phyloP scores from a whole-genome alignment of 2,329 filamentous ascomycete genomes.

The Apiospora phragmitis region DNA sequence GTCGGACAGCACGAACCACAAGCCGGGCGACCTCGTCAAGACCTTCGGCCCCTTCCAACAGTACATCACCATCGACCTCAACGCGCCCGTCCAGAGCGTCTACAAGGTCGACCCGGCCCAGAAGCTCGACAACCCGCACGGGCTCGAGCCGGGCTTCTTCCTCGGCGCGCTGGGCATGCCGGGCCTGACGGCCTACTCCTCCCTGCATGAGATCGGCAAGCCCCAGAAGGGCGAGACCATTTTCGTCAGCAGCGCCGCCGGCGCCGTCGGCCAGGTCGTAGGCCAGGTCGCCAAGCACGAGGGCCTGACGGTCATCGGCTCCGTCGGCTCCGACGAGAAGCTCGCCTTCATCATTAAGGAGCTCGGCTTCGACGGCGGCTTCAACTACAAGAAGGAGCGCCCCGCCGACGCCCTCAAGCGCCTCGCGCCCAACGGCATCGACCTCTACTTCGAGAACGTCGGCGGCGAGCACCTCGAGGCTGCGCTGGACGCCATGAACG shows the following conservation, averaged over 20 bases:
- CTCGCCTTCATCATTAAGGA: constrained; percentile 69
- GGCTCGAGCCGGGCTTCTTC: constrained; percentile 62
- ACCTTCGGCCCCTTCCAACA: constrained; percentile 58
- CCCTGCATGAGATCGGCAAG: constrained; percentile 72
- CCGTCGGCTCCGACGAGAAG: constrained; percentile 75
- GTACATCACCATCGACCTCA: constrained; percentile 52
- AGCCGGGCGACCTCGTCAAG: constrained; percentile 61
- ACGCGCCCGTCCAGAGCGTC: neutral
- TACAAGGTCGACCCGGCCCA: constrained; percentile 33
- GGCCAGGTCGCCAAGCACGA: constrained; percentile 77
- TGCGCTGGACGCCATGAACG: constrained; percentile 59
- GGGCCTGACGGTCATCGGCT: constrained; percentile 72
- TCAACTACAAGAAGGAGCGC: constrained; percentile 80
- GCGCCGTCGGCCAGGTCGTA: constrained; percentile 74
- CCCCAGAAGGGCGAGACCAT: constrained; percentile 78
- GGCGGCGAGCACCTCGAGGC: constrained; percentile 72
- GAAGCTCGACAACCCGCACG: constrained; percentile 58
- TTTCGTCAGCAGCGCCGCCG: constrained; percentile 73
- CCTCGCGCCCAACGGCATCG: constrained; percentile 70
- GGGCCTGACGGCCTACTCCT: constrained; percentile 73
- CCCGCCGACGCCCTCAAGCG: constrained; percentile 62
- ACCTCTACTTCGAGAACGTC: constrained; percentile 83
- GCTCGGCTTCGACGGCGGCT: constrained; percentile 70
- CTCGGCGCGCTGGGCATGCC: constrained; percentile 72
- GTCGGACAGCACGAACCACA: constrained; percentile 60